Conservation (phyloP, 2,329 filamentous ascomycete genomes). For the Pseudogymnoascus sp. region DNA sequence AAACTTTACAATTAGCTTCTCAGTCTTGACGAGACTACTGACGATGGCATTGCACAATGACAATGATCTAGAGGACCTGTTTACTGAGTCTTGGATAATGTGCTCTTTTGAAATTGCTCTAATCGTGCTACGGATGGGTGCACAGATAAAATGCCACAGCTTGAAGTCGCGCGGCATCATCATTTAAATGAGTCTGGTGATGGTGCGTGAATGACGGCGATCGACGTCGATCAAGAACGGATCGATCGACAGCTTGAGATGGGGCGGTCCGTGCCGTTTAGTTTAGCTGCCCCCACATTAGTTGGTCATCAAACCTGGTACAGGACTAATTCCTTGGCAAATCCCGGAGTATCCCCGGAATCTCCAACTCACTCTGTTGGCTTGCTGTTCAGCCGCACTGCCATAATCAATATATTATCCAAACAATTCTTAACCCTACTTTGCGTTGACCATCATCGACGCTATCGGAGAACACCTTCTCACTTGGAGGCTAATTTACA, state of each 20-base stretch:
- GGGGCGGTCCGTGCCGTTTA: conserved; percentile 8
- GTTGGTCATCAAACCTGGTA: no score
- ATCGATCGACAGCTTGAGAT: neutral
- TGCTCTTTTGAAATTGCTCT: conserved; percentile 18
- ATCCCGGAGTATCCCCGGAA: no score
- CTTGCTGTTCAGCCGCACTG: no score
- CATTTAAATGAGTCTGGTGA: neutral
- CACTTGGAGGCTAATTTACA: no score
- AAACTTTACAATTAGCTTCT: neutral
- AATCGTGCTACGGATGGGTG: conserved; percentile 19
- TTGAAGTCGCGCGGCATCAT: neutral
- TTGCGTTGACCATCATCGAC: no score
- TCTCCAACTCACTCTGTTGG: no score
- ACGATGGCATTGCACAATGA: neutral
- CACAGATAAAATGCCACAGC: conserved; percentile 4
- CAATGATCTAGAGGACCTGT: neutral
- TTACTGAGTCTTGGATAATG: conserved; percentile 18
- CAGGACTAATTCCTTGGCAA: no score
- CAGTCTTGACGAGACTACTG: neutral
- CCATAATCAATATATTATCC: no score
- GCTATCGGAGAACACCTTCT: no score
- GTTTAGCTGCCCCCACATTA: neutral
- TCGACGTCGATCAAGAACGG: neutral
- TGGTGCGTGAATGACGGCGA: neutral
- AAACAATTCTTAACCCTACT: no score